Conservation (phyloP, 352 stramenopile genomes). For the Albugo candida region DNA sequence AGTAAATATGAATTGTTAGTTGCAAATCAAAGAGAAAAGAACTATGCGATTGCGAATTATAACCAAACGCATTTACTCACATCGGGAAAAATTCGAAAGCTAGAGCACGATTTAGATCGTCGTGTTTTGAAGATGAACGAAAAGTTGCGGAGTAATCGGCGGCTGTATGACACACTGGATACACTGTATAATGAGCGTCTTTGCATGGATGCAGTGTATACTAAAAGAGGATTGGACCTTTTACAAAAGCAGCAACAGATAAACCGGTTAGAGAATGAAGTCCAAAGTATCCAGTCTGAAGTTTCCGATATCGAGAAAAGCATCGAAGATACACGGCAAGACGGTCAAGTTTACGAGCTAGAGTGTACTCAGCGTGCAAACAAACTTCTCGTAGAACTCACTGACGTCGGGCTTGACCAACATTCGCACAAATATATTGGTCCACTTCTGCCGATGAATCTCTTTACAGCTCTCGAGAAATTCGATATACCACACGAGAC, state of each 20-base stretch:
- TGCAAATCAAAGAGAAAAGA: conserved; percentile 27
- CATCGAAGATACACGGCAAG: conserved; percentile 28
- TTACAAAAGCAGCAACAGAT: conserved; percentile 40
- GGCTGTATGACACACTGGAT: conserved; percentile 39
- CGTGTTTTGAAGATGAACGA: conserved; percentile 74
- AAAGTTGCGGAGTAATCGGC: conserved; percentile 42
- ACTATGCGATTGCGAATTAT: neutral
- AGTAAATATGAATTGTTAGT: conserved; percentile 37
- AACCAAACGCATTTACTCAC: neutral
- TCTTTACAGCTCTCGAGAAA: conserved; percentile 2
- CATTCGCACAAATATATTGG: neutral
- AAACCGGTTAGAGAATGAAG: conserved; percentile 17
- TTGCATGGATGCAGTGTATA: conserved; percentile 54
- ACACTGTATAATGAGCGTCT: conserved; percentile 42
- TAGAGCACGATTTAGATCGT: conserved; percentile 68
- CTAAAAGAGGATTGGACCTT: conserved; percentile 41
- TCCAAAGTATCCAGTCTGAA: conserved; percentile 35
- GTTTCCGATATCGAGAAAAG: conserved; percentile 29
- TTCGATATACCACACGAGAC: conserved; percentile 7
- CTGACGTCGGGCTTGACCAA: conserved; percentile 38
- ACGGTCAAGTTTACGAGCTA: conserved; percentile 40
- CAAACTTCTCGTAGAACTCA: conserved; percentile 39
- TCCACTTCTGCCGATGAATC: too few relatives aligned
- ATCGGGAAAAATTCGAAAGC: conserved; percentile 30
- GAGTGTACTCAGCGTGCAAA: conserved; percentile 31